These are phyloP conservation scores for Galeopsis tetrahit DNA, from an alignment of 257 asterid species.

Conservation along the genomic window DNA sequence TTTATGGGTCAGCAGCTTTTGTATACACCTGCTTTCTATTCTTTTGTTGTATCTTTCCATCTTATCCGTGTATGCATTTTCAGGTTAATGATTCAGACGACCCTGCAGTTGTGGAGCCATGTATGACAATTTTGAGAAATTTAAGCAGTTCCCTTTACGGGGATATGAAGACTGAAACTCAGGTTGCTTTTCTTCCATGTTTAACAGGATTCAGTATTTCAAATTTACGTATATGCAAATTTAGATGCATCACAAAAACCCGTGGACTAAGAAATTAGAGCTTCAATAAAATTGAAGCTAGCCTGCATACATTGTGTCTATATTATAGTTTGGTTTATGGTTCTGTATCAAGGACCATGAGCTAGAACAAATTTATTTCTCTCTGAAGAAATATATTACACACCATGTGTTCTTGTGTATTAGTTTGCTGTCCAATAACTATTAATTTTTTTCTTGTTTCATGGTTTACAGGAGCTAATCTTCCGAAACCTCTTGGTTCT, in stretches of 20 bases:
- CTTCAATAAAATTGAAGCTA: not conserved
- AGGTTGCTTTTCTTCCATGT: conserved; percentile 53
- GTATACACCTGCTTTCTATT: conserved; percentile 16
- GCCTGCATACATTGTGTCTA: not conserved
- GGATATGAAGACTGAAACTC: conserved; percentile 61
- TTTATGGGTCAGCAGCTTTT: conserved; percentile 60
- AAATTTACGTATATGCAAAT: conserved; percentile 13
- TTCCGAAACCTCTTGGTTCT: conserved; percentile 65
- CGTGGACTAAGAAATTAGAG: not conserved
- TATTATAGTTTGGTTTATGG: conserved; percentile 14
- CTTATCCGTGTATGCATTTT: conserved; percentile 31
- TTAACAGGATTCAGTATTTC: conserved; percentile 7
- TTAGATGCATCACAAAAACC: not conserved
- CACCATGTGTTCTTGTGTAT: not conserved
- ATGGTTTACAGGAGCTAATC: conserved; percentile 63
- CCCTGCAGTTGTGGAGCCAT: conserved; percentile 64
- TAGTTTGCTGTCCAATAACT: not conserved
- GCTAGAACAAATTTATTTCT: not conserved
- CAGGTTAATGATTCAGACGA: conserved; percentile 66
- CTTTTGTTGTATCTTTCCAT: conserved; percentile 18
- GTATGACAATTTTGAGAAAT: conserved; percentile 66
- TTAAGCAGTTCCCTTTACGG: conserved; percentile 65
- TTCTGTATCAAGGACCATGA: not conserved
- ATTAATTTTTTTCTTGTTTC: conserved; percentile 4
- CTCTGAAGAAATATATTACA: not conserved